A percentile compares a stretch with the other conserved stretches of the same genome.
phyloP scores from a whole-genome alignment of 2,329 filamentous ascomycete species.

The Chaetomiaceae sp. region DNA sequence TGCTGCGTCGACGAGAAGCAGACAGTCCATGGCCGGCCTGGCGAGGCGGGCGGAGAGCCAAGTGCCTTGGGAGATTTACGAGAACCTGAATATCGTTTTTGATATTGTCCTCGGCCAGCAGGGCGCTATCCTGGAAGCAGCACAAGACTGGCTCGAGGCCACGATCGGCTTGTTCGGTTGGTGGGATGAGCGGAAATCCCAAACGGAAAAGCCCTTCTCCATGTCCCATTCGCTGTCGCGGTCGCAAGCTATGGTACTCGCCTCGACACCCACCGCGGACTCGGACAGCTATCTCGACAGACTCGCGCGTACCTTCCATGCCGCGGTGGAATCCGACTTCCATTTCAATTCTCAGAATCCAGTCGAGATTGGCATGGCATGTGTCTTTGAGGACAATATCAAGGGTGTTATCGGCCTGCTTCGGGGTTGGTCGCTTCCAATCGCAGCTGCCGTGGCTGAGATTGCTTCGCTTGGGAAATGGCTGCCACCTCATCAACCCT shows the following conservation, averaged over 20 bases:
- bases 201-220: conserved; percentile 29
- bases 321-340: conserved; percentile 65
- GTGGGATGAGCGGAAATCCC: conserved; percentile 73
- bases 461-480: conserved; percentile 79
- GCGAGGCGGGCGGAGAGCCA: conserved; percentile 76
- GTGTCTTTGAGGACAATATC: conserved; percentile 75
- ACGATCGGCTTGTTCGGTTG: conserved; percentile 78
- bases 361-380: conserved; percentile 77
- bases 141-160: conserved; percentile 91
- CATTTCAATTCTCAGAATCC: conserved; percentile 70
- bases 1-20: conserved; percentile 37
- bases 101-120: conserved; percentile 72
- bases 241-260: conserved; percentile 35
- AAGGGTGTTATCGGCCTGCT: conserved; percentile 72
- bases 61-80: conserved; percentile 86
- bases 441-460: conserved; percentile 76
- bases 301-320: conserved; percentile 66
- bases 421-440: conserved; percentile 72
- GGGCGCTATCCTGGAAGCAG: conserved; percentile 68
- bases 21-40: conserved; percentile 58
- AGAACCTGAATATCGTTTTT: conserved; percentile 76
- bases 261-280: conserved; percentile 41
- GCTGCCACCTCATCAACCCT: conserved; percentile 60
- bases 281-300: conserved; percentile 69
- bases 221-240: conserved; percentile 34